Evolutionary conservation across 768 basidiomycete species (phyloP).

Genomic region (Tulasnella sp.): DNA sequence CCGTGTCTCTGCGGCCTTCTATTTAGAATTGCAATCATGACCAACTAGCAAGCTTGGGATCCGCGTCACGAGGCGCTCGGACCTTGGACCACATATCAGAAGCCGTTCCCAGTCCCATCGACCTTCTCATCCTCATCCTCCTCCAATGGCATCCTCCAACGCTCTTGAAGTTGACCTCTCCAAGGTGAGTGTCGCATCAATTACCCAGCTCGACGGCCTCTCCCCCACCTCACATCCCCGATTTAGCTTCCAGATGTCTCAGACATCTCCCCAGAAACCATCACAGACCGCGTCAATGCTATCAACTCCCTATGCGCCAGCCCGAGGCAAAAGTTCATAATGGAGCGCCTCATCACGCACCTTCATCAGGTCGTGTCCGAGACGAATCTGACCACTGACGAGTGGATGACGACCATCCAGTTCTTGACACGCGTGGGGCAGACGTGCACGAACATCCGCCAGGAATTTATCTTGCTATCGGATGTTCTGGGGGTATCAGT

Average conservation of each 20-base stretch:
- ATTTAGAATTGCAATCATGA: background rate
- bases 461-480: conserved; percentile 78
- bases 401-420: conserved; percentile 66
- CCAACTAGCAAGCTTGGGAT: background rate
- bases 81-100: background rate
- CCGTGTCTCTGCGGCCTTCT: background rate
- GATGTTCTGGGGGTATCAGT: conserved; percentile 66
- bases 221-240: background rate
- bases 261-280: conserved; percentile 31
- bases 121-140: background rate
- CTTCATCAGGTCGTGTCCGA: conserved; percentile 65
- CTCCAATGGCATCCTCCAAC: background rate
- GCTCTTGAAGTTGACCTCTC: background rate
- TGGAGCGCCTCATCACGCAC: conserved; percentile 46
- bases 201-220: background rate
- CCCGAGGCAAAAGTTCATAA: conserved; percentile 38
- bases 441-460: conserved; percentile 48
- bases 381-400: conserved; percentile 65
- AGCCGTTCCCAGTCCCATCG: background rate
- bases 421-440: conserved; percentile 70
- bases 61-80: background rate
- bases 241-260: conserved; percentile 33
- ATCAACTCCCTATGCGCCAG: conserved; percentile 15
- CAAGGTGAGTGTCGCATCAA: background rate
- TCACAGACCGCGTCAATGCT: conserved; percentile 34